Evolutionary conservation across 352 stramenopile species (phyloP), one percentile per base, ranked within the genome.

Genomic region (Pythium aristosporum): DNA sequence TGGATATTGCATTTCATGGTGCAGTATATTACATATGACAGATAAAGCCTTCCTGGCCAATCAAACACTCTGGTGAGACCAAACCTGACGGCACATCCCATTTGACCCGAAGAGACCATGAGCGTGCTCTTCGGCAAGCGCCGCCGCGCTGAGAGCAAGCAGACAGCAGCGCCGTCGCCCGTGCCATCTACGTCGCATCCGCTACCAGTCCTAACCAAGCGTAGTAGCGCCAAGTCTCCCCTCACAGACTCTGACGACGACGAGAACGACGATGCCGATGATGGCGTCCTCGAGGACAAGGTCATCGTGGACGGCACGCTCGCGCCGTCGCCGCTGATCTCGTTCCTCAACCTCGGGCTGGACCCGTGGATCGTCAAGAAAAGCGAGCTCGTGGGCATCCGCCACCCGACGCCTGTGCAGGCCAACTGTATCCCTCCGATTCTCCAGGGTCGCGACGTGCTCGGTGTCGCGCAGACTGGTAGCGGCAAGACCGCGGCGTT

Each of bases 401-500:
- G 71, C 32, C 78, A 94, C 58, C 93, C 93, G 48, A 97, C 91
- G 59, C 87, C 89, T 9, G 86, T 98, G 41, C 93, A 98, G 72
- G 84, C 85, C 13, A 77, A 94, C 41, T 97, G 88, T 63, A 97
- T 98, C 59, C 94, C 95, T 32, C 77, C 84, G 25, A 91, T 97
- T 18, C 76, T 98, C 12, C 67, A 75, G 7, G 92, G 96, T 4
- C 83, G 86, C n/a, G 87, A 98, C 61, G 90, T 99, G 9, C 78
- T 98, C 42, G 95, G 89, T 42, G 93, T 91, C 41, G 93, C 96
- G 16, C 91, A 98, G 68, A 98, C 96, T 11, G 98, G 98, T 52
- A 97, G 80, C 46, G 98, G 98, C 34, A 99, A 99, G 85, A 99
- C 98, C 13, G 97, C 96, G 20, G 95, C 97, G 16, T 99, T 99